A percentile compares a stretch with the other conserved stretches of the same genome.
These are phyloP conservation scores for Aspergillus luchuensis DNA, from an alignment of 2,329 filamentous ascomycete genomes.

Conservation along the genomic window DNA sequence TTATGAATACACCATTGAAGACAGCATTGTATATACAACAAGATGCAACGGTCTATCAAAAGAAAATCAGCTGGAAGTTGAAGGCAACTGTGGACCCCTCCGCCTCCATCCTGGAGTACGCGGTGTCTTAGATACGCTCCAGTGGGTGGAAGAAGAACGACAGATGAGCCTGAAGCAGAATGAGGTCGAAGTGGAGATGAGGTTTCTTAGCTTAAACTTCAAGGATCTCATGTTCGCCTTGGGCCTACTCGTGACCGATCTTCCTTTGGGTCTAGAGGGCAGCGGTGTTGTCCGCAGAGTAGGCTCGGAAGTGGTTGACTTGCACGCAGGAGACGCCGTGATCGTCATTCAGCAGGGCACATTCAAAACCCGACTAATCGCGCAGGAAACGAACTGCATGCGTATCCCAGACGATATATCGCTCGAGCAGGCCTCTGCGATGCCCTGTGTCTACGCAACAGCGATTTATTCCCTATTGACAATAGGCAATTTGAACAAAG, in stretches of 20 bases:
- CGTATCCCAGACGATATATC: conserved; percentile 14
- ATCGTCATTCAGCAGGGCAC: conserved; percentile 17
- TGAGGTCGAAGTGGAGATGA: conserved; percentile 11
- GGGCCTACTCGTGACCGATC: conserved; percentile 24
- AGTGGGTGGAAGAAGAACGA: neutral
- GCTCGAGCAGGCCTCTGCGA: conserved; percentile 22
- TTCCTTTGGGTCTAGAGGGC: conserved; percentile 34
- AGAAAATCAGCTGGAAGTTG: neutral
- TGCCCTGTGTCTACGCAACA: conserved; percentile 19
- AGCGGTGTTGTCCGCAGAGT: conserved; percentile 34
- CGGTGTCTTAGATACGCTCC: neutral
- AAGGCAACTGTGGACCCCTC: neutral
- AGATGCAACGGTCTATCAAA: neutral
- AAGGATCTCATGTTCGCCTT: conserved; percentile 17
- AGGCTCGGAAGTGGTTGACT: conserved; percentile 27
- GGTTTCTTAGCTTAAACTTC: conserved; percentile 11
- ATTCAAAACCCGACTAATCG: conserved; percentile 11
- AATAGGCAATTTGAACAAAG: conserved; percentile 23
- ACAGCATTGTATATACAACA: neutral
- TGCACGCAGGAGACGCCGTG: conserved; percentile 36
- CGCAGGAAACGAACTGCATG: conserved; percentile 7
- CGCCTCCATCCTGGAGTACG: neutral
- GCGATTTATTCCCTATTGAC: conserved; percentile 25
- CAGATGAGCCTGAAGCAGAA: neutral
- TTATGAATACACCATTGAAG: neutral